Evolutionary conservation across 345 rosid species (phyloP), one percentile per base, ranked within the genome.

Genomic region (Geranium rotundifolium): DNA sequence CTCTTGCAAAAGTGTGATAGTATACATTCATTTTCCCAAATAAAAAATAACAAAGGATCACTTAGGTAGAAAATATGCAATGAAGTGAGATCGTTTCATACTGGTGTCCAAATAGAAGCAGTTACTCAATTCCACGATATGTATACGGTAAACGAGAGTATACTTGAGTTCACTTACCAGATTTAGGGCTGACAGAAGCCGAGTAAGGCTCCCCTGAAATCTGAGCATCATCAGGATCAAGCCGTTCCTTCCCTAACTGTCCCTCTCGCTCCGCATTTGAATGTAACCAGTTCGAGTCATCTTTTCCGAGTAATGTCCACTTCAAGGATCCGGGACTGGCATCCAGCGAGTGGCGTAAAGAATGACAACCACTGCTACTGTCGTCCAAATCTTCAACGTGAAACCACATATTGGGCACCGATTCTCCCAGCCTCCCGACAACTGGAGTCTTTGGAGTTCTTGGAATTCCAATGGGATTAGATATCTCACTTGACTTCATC

Each of bases 311-410:
- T 54, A 68, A 60, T 64, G 73, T 72, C 88, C 79, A 75, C 50
- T 73, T 71, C 59, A 70, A 31, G 29, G 77, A 55, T 63, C 63
- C 66, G 60, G 73, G 75, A 72, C 64, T 66, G 34, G 82, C 66
- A 63, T 85, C 95, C 63, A 89, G 68, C 1, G 98, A 89, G 64
- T 69, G 83, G 75, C 89, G 79, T 54, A 84, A 65, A 61, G 87
- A 79, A 80, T 58, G 7, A 56, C 41, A 59, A 55, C 49, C 31
- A 69, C 65, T 46, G 12, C 52, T 46, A 63, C 64, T 62, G 29
- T 58, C 65, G 56, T 65, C 82, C 41, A 81, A 63, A 63, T 63
- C 63, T 19, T 64, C 63, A 63, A 54, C 29, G 17, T 59, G 64
- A 55, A 75, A 75, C 75, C 81, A 69, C 69, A 82, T 76, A 73